Percentiles rank a stretch among this genome's conserved stretches.
Conservation (phyloP, 495 filamentous ascomycete species). For the Podospora pseudocomata region DNA sequence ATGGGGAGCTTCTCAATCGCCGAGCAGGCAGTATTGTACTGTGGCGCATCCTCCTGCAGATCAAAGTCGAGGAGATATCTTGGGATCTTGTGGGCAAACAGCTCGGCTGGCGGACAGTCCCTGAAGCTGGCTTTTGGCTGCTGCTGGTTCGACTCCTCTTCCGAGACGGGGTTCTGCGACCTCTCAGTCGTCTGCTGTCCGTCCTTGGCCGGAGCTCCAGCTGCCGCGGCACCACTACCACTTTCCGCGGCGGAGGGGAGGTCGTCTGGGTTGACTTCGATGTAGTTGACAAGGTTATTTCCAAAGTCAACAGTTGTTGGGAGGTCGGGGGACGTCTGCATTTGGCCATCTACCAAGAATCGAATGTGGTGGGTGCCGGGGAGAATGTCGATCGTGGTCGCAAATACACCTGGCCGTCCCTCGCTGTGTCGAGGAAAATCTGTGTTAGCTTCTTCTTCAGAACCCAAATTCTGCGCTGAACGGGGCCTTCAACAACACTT, state of each 20-base stretch:
- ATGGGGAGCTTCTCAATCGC: slow-evolving; percentile 71
- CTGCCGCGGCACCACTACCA: slow-evolving; percentile 5
- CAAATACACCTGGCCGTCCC: slow-evolving; percentile 57
- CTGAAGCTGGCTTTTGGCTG: slow-evolving; percentile 39
- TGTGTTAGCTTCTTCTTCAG: slow-evolving; percentile 9
- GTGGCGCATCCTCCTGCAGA: slow-evolving; percentile 68
- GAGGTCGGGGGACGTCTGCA: slow-evolving; percentile 79
- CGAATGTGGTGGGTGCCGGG: slow-evolving; percentile 95
- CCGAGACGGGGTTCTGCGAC: slow-evolving; percentile 27
- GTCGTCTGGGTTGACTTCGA: slow-evolving; percentile 85
- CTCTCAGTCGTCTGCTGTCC: slow-evolving; percentile 29
- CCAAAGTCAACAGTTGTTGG: slow-evolving; percentile 96
- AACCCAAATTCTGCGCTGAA: not conserved
- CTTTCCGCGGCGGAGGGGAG: slow-evolving; percentile 14
- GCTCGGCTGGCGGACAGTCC: slow-evolving; percentile 40
- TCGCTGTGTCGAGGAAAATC: slow-evolving; percentile 31
- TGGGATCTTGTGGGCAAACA: slow-evolving; percentile 66
- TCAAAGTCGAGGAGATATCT: slow-evolving; percentile 84
- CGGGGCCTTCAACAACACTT: slow-evolving; percentile 36
- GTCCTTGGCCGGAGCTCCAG: slow-evolving; percentile 24
- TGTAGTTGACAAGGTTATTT: slow-evolving; percentile 94
- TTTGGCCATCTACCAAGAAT: slow-evolving; percentile 90
- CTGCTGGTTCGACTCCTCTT: slow-evolving; percentile 34
- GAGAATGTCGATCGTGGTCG: slow-evolving; percentile 71
- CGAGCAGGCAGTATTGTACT: slow-evolving; percentile 63